A percentile compares a stretch with the other conserved stretches of the same genome.
Evolutionary conservation across 2,329 filamentous ascomycete species (phyloP).

Genomic region (Drechslerella stenobrocha): DNA sequence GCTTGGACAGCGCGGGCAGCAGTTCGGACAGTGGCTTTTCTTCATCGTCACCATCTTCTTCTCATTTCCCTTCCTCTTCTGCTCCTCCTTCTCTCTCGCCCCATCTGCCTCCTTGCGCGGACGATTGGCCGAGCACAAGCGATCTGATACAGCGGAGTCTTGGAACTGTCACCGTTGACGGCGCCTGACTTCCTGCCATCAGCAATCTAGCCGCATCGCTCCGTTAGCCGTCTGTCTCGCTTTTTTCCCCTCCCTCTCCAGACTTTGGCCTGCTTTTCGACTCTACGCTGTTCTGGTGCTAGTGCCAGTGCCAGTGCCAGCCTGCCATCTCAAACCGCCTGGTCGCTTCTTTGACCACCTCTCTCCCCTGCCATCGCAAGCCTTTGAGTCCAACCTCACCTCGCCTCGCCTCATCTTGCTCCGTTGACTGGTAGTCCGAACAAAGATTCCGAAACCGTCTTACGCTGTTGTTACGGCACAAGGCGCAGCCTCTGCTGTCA

Average conservation of each 20-base stretch:
- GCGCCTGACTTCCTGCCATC: background rate
- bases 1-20: too few relatives aligned
- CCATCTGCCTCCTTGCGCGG: background rate
- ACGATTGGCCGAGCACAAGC: background rate
- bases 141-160: background rate
- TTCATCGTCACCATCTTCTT: too few relatives aligned
- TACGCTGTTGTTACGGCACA: slow-evolving; percentile 24
- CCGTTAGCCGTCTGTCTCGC: background rate
- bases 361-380: background rate
- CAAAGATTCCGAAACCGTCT: slow-evolving; percentile 15
- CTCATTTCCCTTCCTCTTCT: too few relatives aligned
- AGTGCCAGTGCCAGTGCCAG: slow-evolving; percentile 5
- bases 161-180: background rate
- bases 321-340: background rate
- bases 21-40: too few relatives aligned
- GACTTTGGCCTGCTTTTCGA: background rate
- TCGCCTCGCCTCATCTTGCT: background rate
- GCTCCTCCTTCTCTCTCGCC: background rate
- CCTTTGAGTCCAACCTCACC: background rate
- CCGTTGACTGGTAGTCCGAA: background rate
- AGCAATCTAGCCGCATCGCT: background rate
- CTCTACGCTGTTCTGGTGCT: slow-evolving; percentile 5
- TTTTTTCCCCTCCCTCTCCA: background rate
- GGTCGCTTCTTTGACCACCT: background rate
- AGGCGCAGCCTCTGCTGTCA: background rate